phyloP scores from a whole-genome alignment of 2,329 filamentous ascomycete genomes.

The Phyllosticta citriasiana region DNA sequence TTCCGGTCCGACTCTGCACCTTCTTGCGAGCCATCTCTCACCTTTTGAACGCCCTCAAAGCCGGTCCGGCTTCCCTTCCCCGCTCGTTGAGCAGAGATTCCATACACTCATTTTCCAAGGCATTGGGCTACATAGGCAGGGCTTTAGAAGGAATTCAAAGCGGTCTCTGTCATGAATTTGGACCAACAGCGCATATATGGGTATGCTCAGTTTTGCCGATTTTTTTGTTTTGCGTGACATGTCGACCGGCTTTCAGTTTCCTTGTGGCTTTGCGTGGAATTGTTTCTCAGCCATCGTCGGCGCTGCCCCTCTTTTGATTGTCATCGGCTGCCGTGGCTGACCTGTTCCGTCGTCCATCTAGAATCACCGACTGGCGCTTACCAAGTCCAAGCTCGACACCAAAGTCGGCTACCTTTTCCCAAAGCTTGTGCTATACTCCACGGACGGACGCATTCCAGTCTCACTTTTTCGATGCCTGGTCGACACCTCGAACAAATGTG shows the following conservation, averaged over 20 bases:
- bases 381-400: constrained; percentile 42
- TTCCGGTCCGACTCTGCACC: background rate
- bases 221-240: background rate
- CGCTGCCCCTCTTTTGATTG: background rate
- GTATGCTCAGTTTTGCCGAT: constrained; percentile 4
- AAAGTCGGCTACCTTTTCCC: constrained; percentile 31
- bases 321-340: constrained; percentile 4
- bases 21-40: constrained; percentile 5
- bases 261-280: background rate
- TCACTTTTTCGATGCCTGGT: constrained; percentile 42
- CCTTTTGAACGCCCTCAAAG: background rate
- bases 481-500: constrained; percentile 33
- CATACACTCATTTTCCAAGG: background rate
- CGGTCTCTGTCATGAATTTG: constrained; percentile 11
- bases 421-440: constrained; percentile 35
- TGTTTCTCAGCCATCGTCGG: background rate
- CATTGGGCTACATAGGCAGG: background rate
- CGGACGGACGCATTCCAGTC: constrained; percentile 32
- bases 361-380: constrained; percentile 38
- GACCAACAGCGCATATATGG: constrained; percentile 10
- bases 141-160: background rate
- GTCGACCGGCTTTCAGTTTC: background rate
- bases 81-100: background rate
- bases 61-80: background rate
- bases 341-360: constrained; percentile 13